A percentile compares a stretch with the other conserved stretches of the same genome.
Evolutionary conservation across 768 basidiomycete genomes (phyloP).

Genomic region (Lactarius sanguifluus): DNA sequence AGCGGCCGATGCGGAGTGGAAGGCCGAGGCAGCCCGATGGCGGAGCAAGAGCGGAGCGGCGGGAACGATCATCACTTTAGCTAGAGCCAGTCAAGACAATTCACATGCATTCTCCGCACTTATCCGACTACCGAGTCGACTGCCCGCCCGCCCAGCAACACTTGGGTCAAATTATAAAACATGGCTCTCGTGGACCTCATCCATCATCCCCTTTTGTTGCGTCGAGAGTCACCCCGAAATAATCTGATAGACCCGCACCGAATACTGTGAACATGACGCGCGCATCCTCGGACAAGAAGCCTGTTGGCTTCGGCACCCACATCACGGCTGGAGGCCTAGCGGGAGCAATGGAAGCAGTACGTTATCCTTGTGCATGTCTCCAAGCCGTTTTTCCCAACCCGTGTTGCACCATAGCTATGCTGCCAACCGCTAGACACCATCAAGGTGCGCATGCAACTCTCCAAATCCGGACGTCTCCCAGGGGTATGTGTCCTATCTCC

Average conservation of each 20-base stretch:
- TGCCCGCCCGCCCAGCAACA: background rate
- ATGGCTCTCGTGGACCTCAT: background rate
- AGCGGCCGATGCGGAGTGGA: background rate
- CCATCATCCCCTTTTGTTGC: background rate
- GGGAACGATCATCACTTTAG: background rate
- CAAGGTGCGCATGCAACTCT: conserved; percentile 99
- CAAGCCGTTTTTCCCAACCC: background rate
- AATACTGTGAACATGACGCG: conserved; percentile 17
- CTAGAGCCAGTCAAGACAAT: background rate
- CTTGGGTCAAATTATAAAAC: background rate
- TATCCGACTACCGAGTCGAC: conserved; percentile 3
- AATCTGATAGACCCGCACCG: background rate
- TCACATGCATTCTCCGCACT: conserved; percentile 12
- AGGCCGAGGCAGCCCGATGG: conserved; percentile 2
- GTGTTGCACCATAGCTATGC: conserved; percentile 47
- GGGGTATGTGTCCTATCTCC: conserved; percentile 63
- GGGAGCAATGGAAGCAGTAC: conserved; percentile 88
- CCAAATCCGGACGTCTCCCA: conserved; percentile 68
- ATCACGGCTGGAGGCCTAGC: conserved; percentile 94
- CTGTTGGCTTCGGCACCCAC: conserved; percentile 84
- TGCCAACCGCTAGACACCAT: conserved; percentile 98
- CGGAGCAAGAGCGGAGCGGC: conserved; percentile 13
- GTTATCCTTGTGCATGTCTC: conserved; percentile 31
- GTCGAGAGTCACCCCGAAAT: background rate
- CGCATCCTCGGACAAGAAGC: conserved; percentile 55